Conservation (phyloP, 1,284 basidiomycete species). For the Gomphus bonarii region DNA sequence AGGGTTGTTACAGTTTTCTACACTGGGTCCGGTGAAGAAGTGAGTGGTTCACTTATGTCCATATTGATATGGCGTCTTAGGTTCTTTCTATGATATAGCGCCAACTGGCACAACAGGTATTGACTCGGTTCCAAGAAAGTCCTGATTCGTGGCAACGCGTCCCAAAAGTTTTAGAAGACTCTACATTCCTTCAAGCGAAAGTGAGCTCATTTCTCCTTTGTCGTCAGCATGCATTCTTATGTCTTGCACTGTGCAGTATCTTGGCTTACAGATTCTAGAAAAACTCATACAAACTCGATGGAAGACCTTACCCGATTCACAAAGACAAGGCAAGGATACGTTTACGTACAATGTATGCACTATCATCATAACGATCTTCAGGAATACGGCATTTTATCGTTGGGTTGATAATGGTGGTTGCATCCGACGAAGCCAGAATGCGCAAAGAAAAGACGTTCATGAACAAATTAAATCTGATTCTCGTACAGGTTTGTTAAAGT, state of each 20-base stretch:
- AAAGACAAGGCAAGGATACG: slow-evolving; percentile 64
- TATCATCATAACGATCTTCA: slow-evolving; percentile 21
- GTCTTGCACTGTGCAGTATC: slow-evolving; percentile 48
- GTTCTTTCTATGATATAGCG: slow-evolving; percentile 42
- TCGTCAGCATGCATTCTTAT: slow-evolving; percentile 1
- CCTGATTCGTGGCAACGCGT: slow-evolving; percentile 99
- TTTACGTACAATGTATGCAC: slow-evolving; percentile 4
- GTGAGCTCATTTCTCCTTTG: slow-evolving; percentile 30
- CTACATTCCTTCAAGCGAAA: slow-evolving; percentile 85
- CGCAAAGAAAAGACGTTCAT: slow-evolving; percentile 92
- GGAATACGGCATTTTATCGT: slow-evolving; percentile 98
- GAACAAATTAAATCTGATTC: slow-evolving; percentile 94
- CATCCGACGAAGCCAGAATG: slow-evolving; percentile 80
- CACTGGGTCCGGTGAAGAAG: slow-evolving; percentile 67
- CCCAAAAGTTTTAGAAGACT: slow-evolving; percentile 85
- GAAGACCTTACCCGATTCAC: slow-evolving; percentile 92
- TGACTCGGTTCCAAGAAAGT: slow-evolving; percentile 95
- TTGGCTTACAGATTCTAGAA: slow-evolving; percentile 90
- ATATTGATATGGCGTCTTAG: slow-evolving; percentile 10
- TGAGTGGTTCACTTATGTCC: slow-evolving; percentile 26
- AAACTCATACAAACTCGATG: slow-evolving; percentile 91
- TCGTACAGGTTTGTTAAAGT: slow-evolving; percentile 68
- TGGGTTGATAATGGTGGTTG: slow-evolving; percentile 84
- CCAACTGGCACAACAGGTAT: slow-evolving; percentile 81
- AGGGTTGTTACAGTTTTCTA: slow-evolving; percentile 80